Evolutionary conservation across 306 rosid species (phyloP).

Genomic region (Fagus crenata): DNA sequence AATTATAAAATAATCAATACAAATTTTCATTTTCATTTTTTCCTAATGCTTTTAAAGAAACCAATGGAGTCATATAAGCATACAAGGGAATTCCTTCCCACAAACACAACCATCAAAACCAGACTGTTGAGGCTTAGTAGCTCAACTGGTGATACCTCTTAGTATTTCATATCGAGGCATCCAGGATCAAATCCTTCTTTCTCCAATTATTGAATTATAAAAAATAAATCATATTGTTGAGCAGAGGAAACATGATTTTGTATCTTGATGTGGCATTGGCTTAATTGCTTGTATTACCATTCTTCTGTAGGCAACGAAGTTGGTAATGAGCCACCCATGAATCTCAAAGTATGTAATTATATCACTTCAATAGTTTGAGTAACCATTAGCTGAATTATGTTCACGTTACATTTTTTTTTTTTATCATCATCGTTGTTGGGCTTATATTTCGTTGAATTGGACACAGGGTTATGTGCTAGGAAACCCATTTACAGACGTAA

Average conservation of each 20-base stretch:
- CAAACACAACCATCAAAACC: too few species aligned
- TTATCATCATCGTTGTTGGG: not conserved
- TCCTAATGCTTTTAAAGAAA: too few species aligned
- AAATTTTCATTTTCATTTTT: too few species aligned
- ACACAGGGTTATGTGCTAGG: constrained; percentile 50
- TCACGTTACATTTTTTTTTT: not conserved
- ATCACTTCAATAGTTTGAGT: not conserved
- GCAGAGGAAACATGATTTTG: not conserved
- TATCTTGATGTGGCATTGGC: not conserved
- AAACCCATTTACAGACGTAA: constrained; percentile 31
- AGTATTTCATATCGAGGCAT: too few species aligned
- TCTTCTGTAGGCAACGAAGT: constrained; percentile 29
- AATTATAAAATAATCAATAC: too few species aligned
- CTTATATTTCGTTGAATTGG: not conserved
- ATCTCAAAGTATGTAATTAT: constrained; percentile 43
- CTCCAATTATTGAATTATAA: too few species aligned
- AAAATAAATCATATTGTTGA: not conserved
- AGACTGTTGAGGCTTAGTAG: too few species aligned
- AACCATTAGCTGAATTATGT: too few species aligned
- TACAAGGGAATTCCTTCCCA: too few species aligned
- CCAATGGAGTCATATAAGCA: too few species aligned
- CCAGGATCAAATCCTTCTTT: too few species aligned
- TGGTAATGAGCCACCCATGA: constrained; percentile 35
- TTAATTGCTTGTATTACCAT: not conserved
- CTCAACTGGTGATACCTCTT: too few species aligned